phyloP scores from a whole-genome alignment of 768 basidiomycete species.

The Suillus placidus region DNA sequence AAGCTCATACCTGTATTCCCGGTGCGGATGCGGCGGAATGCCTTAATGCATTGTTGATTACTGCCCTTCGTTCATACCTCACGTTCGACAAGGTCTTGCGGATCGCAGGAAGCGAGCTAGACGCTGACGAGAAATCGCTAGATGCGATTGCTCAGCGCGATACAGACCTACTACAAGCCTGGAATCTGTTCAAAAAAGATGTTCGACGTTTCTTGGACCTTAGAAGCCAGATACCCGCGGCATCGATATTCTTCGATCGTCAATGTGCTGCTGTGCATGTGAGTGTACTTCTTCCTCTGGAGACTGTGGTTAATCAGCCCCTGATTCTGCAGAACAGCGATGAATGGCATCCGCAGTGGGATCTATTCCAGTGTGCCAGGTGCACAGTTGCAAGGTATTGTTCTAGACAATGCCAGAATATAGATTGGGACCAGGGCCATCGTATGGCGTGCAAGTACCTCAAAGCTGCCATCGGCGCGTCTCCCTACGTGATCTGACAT shows the following conservation, averaged over 20 bases:
- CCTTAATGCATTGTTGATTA: conserved; percentile 6
- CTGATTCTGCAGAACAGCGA: conserved; percentile 1
- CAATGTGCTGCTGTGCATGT: conserved; percentile 8
- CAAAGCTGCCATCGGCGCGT: conserved; percentile 7
- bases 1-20: conserved; percentile 4
- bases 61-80: conserved; percentile 9
- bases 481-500: not conserved
- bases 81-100: conserved; percentile 7
- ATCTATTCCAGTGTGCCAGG: conserved; percentile 7
- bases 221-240: conserved; percentile 4
- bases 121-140: conserved; percentile 3
- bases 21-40: not conserved
- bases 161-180: not conserved
- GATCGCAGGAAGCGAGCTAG: conserved; percentile 7
- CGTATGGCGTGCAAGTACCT: conserved; percentile 7
- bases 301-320: not conserved
- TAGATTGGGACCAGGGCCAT: conserved; percentile 5
- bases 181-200: not conserved
- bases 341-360: conserved; percentile 10
- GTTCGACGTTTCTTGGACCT: conserved; percentile 4
- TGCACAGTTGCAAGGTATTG: conserved; percentile 8
- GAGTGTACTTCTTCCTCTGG: not conserved
- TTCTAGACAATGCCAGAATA: conserved; percentile 6
- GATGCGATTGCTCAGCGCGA: conserved; percentile 7
- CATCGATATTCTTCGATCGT: conserved; percentile 6